Evolutionary conservation across 352 stramenopile species (phyloP).

Genomic region (Phytophthora meadii): DNA sequence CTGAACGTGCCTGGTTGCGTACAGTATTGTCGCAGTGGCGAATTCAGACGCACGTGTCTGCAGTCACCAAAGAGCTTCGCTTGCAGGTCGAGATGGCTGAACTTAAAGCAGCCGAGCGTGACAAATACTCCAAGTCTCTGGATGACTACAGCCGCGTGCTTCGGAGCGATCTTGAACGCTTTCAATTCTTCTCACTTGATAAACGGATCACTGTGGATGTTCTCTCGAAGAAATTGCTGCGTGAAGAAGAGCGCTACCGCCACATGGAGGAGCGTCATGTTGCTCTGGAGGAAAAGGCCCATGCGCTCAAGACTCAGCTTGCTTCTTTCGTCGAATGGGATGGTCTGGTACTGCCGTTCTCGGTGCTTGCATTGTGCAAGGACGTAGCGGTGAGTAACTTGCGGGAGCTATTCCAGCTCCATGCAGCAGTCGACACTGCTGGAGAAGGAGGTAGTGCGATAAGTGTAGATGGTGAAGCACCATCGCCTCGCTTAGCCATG

Average conservation of each 20-base stretch:
- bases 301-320: constrained; percentile 55
- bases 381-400: constrained; percentile 59
- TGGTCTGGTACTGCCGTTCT: constrained; percentile 45
- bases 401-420: constrained; percentile 57
- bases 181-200: constrained; percentile 83
- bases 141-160: constrained; percentile 81
- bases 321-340: constrained; percentile 66
- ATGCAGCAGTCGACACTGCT: constrained; percentile 33
- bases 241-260: constrained; percentile 68
- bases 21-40: constrained; percentile 56
- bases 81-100: constrained; percentile 66
- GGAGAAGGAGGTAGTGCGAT: background rate
- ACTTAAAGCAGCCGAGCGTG: constrained; percentile 58
- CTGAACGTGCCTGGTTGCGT: constrained; percentile 54
- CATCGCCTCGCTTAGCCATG: constrained; percentile 42
- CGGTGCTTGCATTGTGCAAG: constrained; percentile 60
- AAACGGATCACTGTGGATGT: constrained; percentile 79
- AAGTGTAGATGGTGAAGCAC: constrained; percentile 4
- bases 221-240: constrained; percentile 78
- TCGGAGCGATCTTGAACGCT: constrained; percentile 73
- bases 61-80: constrained; percentile 49
- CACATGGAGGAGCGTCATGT: constrained; percentile 70
- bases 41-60: constrained; percentile 40
- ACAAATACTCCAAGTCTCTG: constrained; percentile 69
- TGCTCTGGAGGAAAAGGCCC: constrained; percentile 54